A percentile compares a stretch with the other conserved stretches of the same genome.
phyloP scores from a whole-genome alignment of 1,284 basidiomycete genomes.

The Mycosarcoma mackinlayi region DNA sequence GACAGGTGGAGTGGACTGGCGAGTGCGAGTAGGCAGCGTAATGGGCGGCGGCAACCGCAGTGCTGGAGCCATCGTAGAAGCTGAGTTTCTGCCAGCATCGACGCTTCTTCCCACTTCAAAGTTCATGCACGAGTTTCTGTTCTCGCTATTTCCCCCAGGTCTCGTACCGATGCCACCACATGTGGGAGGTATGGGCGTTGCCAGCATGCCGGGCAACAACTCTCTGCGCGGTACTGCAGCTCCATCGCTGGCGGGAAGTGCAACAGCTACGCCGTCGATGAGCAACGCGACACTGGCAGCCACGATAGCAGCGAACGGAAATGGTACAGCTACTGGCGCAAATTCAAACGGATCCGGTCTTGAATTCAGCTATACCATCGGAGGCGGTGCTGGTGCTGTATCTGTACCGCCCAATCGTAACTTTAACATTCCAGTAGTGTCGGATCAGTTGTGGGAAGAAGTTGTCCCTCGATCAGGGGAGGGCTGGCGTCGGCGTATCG shows the following conservation, averaged over 20 bases:
- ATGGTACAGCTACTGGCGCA: background rate
- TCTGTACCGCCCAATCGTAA: conserved; percentile 24
- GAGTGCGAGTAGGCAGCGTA: conserved; percentile 48
- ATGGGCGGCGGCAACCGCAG: conserved; percentile 48
- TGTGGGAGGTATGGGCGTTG: background rate
- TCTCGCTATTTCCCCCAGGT: conserved; percentile 33
- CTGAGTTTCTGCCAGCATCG: conserved; percentile 44
- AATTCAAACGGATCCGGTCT: conserved; percentile 1
- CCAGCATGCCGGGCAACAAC: conserved; percentile 5
- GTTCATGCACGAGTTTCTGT: conserved; percentile 43
- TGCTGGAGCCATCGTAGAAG: conserved; percentile 50
- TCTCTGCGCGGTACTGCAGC: background rate
- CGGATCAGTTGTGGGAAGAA: conserved; percentile 53
- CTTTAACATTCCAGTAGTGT: conserved; percentile 39
- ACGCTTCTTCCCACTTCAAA: conserved; percentile 32
- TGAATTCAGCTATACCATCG: conserved; percentile 30
- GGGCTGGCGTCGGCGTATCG: conserved; percentile 28
- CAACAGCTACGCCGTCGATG: conserved; percentile 12
- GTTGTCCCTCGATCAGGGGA: conserved; percentile 43
- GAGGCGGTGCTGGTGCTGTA: conserved; percentile 9
- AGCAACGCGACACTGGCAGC: conserved; percentile 4
- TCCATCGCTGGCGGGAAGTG: conserved; percentile 9
- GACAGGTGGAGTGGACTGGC: conserved; percentile 38
- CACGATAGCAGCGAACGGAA: conserved; percentile 4
- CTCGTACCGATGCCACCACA: conserved; percentile 18